Evolutionary conservation across 2,329 filamentous ascomycete species (phyloP).

Genomic region (Pestalotiopsis sp.): DNA sequence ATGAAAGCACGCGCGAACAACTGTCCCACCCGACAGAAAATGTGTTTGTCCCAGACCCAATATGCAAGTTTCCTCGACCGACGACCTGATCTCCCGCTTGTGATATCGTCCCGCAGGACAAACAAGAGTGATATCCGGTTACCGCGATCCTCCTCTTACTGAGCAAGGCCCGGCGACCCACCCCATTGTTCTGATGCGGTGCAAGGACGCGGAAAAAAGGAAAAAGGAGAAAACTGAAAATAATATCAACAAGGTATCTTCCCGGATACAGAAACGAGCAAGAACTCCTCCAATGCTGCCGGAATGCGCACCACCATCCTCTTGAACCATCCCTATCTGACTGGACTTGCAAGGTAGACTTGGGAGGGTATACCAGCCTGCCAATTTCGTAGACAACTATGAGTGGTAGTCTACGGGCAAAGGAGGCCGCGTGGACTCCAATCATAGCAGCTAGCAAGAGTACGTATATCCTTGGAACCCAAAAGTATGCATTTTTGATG

Average conservation of each 20-base stretch:
- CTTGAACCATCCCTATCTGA: conserved; percentile 5
- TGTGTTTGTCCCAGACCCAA: conserved; percentile 4
- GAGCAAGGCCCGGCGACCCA: not conserved
- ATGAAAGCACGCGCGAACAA: not conserved
- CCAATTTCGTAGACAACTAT: too few relatives aligned
- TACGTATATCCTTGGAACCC: not conserved
- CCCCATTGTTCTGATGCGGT: not conserved
- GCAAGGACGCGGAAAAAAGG: not conserved
- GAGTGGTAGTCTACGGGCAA: too few relatives aligned
- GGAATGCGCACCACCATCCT: conserved; percentile 18
- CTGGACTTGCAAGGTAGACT: conserved; percentile 14
- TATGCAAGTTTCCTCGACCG: conserved; percentile 1
- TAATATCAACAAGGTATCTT: not conserved
- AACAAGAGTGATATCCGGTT: not conserved
- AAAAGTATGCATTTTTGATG: not conserved
- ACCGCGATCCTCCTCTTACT: not conserved
- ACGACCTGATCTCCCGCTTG: not conserved
- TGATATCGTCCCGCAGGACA: not conserved
- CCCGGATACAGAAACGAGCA: conserved; percentile 10
- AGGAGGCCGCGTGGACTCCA: not conserved
- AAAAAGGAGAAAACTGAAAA: not conserved
- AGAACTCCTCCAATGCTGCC: conserved; percentile 32
- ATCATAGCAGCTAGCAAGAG: not conserved
- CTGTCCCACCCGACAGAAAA: not conserved
- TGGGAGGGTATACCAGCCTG: not conserved